Evolutionary conservation across 768 basidiomycete species (phyloP).

Genomic region (Podaxis mareebaensis): DNA sequence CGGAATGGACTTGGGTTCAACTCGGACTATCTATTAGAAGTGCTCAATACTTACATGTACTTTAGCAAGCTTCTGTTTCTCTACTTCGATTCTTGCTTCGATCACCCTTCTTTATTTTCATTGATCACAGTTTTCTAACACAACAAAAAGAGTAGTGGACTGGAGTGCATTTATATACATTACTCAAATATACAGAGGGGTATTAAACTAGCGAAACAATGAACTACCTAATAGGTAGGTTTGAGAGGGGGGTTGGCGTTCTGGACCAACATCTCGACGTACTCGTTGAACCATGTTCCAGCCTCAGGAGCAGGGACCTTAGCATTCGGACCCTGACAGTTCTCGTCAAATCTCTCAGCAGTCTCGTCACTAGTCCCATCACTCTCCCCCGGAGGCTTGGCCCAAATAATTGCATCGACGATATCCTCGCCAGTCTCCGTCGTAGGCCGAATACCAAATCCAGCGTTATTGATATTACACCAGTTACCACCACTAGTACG

Average conservation of each 20-base stretch:
- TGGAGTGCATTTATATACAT: background rate
- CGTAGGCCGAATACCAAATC: slow-evolving; percentile 29
- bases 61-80: background rate
- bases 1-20: background rate
- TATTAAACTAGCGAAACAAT: background rate
- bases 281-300: slow-evolving; percentile 36
- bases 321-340: slow-evolving; percentile 26
- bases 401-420: slow-evolving; percentile 42
- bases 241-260: slow-evolving; percentile 28
- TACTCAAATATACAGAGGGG: background rate
- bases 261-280: slow-evolving; percentile 28
- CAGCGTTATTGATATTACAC: slow-evolving; percentile 33
- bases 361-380: slow-evolving; percentile 38
- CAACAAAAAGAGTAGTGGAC: too few species aligned
- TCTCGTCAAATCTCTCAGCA: slow-evolving; percentile 31
- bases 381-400: slow-evolving; percentile 41
- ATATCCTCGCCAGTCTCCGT: slow-evolving; percentile 25
- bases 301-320: slow-evolving; percentile 36
- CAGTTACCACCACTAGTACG: slow-evolving; percentile 28
- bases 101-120: background rate
- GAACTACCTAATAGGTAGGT: slow-evolving; percentile 3
- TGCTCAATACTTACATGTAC: background rate
- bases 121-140: background rate
- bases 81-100: background rate
- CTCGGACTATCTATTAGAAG: background rate